Evolutionary conservation across 1,139 yeast genomes (phyloP), one percentile per base, ranked within the genome.

Genomic region (Arxiozyma heterogenica): DNA sequence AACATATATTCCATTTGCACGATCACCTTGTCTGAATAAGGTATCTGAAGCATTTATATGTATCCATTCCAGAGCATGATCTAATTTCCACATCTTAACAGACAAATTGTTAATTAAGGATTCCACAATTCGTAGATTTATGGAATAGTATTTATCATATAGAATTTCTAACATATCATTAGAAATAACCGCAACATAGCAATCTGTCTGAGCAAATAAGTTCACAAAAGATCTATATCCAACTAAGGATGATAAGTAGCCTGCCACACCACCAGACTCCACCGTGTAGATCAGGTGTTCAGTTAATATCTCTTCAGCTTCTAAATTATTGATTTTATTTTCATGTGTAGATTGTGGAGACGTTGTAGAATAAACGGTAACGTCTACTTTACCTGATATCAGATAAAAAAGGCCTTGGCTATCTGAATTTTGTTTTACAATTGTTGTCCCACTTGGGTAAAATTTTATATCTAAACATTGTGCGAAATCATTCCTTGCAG

Each of bases 61-160:
- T 50, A 93, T 82, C 98, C 98, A 93, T 68, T 93, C 98, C 52
- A 93, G 73, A 0, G 98, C 96, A 70, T 86, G 88, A 66, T 93
- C 98, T 50, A 93, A 79, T 52, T 86, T 82, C 48, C 86, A 69
- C 49, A 93, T 74, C 54, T 86, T 80, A 39, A 80, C 75, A 38
- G 93, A 84, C 49, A 93, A 71, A 3, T 86, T 75, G 25, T 76
- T 77, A 50, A 88, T 83, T 59, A 91, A 72, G 18, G 83, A 79
- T 53, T 83, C 81, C 0, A 98, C 96, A 53, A 90, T 79, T 5
- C 90, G 82, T 49, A 93, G 73, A 59, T 86, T 85, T 17, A 91
- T 76, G 68, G 82, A 78, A 56, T 93, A 93, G 65, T 81, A 85
- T 59, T 81, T 81, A 58, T 91, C 98, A 63, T 84, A 78, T 43